Conservation (phyloP, 148 eudicot species). For the Rheum nobile region DNA sequence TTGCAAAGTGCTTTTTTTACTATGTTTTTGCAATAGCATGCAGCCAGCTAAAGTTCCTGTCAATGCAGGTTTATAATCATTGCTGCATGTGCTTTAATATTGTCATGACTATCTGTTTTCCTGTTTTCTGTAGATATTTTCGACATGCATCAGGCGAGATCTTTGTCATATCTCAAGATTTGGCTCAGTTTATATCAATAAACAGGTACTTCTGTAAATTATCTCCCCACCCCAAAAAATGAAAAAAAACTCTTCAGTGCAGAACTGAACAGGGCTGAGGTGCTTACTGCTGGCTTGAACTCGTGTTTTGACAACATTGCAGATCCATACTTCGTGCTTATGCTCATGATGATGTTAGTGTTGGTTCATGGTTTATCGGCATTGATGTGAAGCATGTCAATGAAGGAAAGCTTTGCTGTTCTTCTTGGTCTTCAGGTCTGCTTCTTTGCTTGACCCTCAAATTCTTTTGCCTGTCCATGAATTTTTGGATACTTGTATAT, state of each 20-base stretch:
- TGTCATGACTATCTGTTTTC: constrained; percentile 3
- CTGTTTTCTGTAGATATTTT: constrained; percentile 44
- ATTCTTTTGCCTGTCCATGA: neutral
- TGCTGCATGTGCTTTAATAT: neutral
- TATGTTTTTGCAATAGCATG: neutral
- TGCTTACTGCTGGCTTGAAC: neutral
- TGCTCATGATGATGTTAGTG: constrained; percentile 86
- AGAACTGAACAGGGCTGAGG: neutral
- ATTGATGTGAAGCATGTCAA: constrained; percentile 67
- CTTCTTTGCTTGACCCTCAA: constrained; percentile 10
- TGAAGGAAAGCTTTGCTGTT: constrained; percentile 83
- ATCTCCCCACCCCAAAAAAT: neutral
- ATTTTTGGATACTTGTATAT: neutral
- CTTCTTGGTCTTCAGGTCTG: constrained; percentile 76
- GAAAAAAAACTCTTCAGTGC: neutral
- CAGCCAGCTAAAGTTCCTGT: constrained; percentile 1
- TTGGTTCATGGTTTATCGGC: constrained; percentile 91
- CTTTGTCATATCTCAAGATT: constrained; percentile 62
- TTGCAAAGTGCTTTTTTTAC: neutral
- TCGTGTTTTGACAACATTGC: constrained; percentile 14
- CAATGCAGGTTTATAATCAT: neutral
- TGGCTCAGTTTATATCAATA: constrained; percentile 77
- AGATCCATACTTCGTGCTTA: constrained; percentile 64
- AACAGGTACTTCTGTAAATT: constrained; percentile 41
- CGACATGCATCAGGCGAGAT: constrained; percentile 87